Percentiles rank a stretch among this genome's conserved stretches.
Evolutionary conservation across 2,329 filamentous ascomycete species (phyloP).

Genomic region (Acrodontium crateriforme): DNA sequence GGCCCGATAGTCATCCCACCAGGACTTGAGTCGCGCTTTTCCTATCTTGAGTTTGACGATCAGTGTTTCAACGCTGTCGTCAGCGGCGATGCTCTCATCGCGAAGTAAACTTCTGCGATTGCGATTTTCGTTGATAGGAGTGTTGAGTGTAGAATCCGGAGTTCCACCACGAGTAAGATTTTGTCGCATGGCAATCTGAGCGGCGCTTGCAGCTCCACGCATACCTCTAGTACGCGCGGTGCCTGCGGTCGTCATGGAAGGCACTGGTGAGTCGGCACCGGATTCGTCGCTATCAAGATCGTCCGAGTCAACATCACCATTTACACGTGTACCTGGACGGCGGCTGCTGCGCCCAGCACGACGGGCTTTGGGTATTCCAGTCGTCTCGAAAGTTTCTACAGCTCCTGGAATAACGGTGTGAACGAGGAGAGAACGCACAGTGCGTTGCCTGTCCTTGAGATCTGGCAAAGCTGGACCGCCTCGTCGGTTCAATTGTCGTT

Average conservation of each 20-base stretch:
- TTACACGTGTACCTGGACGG: constrained; percentile 45
- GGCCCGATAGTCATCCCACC: constrained; percentile 31
- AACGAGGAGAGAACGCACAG: constrained; percentile 81
- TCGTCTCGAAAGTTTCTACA: constrained; percentile 66
- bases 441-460: constrained; percentile 84
- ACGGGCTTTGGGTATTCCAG: constrained; percentile 62
- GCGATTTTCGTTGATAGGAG: constrained; percentile 61
- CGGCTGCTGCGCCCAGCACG: constrained; percentile 27
- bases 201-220: constrained; percentile 74
- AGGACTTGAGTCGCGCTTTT: constrained; percentile 56
- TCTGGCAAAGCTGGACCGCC: constrained; percentile 91
- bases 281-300: constrained; percentile 89
- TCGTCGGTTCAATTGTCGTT: constrained; percentile 84
- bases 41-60: constrained; percentile 64
- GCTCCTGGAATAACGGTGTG: constrained; percentile 86
- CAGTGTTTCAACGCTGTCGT: constrained; percentile 52
- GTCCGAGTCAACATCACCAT: constrained; percentile 62
- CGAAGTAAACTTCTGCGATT: constrained; percentile 47
- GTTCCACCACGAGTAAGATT: constrained; percentile 70
- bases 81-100: constrained; percentile 67
- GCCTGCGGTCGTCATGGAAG: constrained; percentile 38
- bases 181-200: constrained; percentile 71
- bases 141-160: constrained; percentile 51
- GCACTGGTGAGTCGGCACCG: constrained; percentile 56
- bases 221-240: constrained; percentile 79